phyloP scores from a whole-genome alignment of 768 basidiomycete species.

The Brasilioporus rufonigricans region DNA sequence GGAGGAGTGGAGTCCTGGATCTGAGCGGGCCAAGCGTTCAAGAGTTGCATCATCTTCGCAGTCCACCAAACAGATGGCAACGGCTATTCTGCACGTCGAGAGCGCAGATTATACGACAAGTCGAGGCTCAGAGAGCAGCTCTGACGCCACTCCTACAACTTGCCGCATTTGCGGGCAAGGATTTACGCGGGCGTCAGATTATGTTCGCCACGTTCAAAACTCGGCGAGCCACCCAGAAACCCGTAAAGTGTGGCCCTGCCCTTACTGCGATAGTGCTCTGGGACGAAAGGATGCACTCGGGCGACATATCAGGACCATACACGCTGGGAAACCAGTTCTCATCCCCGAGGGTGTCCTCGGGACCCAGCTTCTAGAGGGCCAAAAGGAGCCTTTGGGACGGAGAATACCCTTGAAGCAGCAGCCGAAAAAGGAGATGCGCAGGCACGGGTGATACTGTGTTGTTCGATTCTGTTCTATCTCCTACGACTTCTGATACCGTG shows the following conservation, averaged over 20 bases:
- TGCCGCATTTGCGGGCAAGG: constrained; percentile 16
- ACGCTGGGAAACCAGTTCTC: not conserved
- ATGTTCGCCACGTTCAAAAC: constrained; percentile 21
- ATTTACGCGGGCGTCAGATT: constrained; percentile 23
- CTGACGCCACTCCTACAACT: not conserved
- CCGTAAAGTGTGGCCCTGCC: constrained; percentile 26
- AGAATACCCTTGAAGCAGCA: constrained; percentile 2
- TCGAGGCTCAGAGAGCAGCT: not conserved
- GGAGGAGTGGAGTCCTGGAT: constrained; percentile 19
- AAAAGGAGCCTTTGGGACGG: not conserved
- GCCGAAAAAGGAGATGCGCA: constrained; percentile 6
- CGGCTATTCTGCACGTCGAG: not conserved
- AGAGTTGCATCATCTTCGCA: not conserved
- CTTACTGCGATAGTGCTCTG: constrained; percentile 15
- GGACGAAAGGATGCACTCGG: constrained; percentile 28
- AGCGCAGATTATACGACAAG: not conserved
- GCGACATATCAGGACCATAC: constrained; percentile 22
- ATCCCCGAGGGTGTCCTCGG: not conserved
- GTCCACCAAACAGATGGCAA: not conserved
- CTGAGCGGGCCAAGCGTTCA: constrained; percentile 4
- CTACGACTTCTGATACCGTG: not conserved
- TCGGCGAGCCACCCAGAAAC: constrained; percentile 23
- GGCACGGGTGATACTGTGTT: not conserved
- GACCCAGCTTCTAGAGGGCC: not conserved
- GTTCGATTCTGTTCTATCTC: not conserved